Percentiles rank a stretch among this genome's conserved stretches.
Evolutionary conservation across 78 protist genomes (phyloP).

Genomic region (Dictyostelium brefeldianum): DNA sequence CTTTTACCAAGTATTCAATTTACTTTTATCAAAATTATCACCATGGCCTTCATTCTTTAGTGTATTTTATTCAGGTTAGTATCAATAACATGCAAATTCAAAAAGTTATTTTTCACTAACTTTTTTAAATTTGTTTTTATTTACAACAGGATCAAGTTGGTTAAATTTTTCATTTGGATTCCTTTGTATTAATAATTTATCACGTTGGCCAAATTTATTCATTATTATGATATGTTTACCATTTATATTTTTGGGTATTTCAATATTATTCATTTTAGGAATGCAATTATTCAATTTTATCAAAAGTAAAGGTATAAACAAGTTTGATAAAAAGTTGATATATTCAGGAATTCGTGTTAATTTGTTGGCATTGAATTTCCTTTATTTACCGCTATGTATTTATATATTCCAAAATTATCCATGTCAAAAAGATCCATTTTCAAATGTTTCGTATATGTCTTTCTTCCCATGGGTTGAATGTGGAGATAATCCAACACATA

Average conservation of each 20-base stretch:
- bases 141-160: too few relatives aligned
- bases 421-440: background rate
- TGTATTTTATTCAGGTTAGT: background rate
- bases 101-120: too few relatives aligned
- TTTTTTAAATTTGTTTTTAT: too few relatives aligned
- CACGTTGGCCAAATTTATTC: constrained; percentile 70
- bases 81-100: too few relatives aligned
- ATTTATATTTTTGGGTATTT: background rate
- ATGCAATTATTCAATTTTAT: background rate
- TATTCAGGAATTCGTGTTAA: constrained; percentile 60
- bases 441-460: constrained; percentile 24
- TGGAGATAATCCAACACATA: background rate
- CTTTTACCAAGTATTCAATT: constrained; percentile 61
- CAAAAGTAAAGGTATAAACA: background rate
- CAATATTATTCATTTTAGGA: background rate
- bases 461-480: constrained; percentile 71
- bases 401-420: constrained; percentile 66
- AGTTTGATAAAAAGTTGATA: constrained; percentile 14
- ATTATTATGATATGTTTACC: constrained; percentile 57
- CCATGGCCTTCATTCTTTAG: constrained; percentile 47
- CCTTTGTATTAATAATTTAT: constrained; percentile 48
- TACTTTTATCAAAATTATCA: constrained; percentile 22
- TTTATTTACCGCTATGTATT: constrained; percentile 61
- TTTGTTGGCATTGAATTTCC: constrained; percentile 49
- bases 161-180: constrained; percentile 70